Conservation (phyloP, 2,329 filamentous ascomycete species). For the Pseudogymnoascus pannorum region DNA sequence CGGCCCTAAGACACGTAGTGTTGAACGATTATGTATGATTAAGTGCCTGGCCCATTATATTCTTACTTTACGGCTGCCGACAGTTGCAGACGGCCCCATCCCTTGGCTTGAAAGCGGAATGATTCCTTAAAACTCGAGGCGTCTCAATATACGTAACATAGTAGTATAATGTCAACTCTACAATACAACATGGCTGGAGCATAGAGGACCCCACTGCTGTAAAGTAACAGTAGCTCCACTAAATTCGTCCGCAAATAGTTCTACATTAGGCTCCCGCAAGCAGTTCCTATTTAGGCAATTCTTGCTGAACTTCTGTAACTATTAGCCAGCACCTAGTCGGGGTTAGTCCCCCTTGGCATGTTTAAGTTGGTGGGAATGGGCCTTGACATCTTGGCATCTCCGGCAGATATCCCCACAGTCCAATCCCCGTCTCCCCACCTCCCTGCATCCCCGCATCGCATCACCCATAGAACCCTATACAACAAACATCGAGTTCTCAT, state of each 20-base stretch:
- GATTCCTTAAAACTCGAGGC: neutral
- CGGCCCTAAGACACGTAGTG: neutral
- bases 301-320: conserved; percentile 3
- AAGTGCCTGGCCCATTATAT: too few species aligned
- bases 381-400: neutral
- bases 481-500: neutral
- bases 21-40: neutral
- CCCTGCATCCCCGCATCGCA: neutral
- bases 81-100: neutral
- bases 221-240: neutral
- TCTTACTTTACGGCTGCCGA: neutral
- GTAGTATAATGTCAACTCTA: neutral
- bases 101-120: neutral
- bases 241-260: neutral
- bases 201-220: neutral
- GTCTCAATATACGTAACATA: neutral
- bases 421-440: neutral
- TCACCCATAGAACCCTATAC: neutral
- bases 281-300: conserved; percentile 5
- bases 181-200: neutral
- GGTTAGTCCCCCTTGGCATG: neutral
- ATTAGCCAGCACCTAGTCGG: neutral
- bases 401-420: conserved; percentile 1
- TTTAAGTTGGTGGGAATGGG: neutral
- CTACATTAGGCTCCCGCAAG: neutral